Percentiles rank a stretch among this genome's conserved stretches.
Evolutionary conservation across 1,284 basidiomycete genomes (phyloP).

Genomic region (Heliocybe sulcata): DNA sequence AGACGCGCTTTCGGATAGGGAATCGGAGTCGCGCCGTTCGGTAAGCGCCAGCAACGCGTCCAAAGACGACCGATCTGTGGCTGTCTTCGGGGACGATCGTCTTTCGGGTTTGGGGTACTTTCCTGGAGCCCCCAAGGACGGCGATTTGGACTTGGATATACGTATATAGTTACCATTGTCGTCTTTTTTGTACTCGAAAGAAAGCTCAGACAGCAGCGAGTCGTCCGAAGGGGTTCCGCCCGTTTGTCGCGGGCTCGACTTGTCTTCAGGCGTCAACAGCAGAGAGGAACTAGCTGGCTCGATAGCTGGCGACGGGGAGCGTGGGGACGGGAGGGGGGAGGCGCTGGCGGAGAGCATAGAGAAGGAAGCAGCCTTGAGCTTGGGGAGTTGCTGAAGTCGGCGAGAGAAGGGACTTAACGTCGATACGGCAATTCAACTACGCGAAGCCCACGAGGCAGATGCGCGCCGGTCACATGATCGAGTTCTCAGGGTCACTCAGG

Average conservation of each 20-base stretch:
- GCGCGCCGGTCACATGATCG: neutral
- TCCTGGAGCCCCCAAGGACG: conserved; percentile 27
- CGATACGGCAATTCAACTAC: neutral
- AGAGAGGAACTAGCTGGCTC: neutral
- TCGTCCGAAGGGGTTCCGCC: conserved; percentile 46
- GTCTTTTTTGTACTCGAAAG: conserved; percentile 62
- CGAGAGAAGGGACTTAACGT: too few species aligned
- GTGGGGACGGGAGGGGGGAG: neutral
- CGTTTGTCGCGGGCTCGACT: conserved; percentile 22
- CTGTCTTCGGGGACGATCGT: conserved; percentile 13
- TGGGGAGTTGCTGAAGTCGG: too few species aligned
- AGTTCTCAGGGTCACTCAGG: too few species aligned
- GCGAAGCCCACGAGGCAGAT: neutral
- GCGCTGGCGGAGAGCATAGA: neutral
- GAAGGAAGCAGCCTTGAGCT: neutral
- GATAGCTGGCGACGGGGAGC: neutral
- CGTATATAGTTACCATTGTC: conserved; percentile 54
- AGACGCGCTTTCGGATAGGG: conserved; percentile 58
- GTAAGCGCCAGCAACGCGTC: conserved; percentile 23
- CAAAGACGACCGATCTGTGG: conserved; percentile 24
- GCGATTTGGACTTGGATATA: conserved; percentile 33
- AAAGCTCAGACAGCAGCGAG: conserved; percentile 54
- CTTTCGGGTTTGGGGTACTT: neutral
- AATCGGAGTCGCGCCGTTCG: conserved; percentile 40
- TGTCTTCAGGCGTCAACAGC: conserved; percentile 11